Base-by-base conservation (phyloP, 2,329 filamentous ascomycete genomes). In the Pseudocercospora cruenta region DNA sequence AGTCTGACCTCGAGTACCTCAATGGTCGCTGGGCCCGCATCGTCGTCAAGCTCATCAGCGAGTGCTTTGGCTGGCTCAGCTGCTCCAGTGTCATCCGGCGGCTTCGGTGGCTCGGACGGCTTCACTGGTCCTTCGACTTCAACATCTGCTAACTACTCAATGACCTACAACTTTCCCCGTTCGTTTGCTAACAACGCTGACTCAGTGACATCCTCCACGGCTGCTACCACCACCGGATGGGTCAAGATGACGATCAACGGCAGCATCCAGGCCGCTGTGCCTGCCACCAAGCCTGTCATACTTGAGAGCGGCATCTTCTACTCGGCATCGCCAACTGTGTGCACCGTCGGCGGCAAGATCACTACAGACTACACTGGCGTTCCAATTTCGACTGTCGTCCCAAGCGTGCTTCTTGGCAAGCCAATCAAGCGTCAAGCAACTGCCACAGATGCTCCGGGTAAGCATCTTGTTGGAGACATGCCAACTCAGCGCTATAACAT, bases 351-450 rank as follows among this genome's bases (percentile, higher is more conserved):
- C 21, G 47, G 24, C 47, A 19, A 5, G 19, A 51, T 26, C 24
- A 51, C 47, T n/a, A 51, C 47, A 9, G 47, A 51, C 22, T 33
- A 55, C 26, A 55, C 16, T 26, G 51, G 51, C 21, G 22, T n/a
- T 16, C 39, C 57, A 24, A 22, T 28, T n/a, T 43, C 57, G n/a
- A 43, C 31, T 7, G 21, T 59, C 36, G 10, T 43, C 28, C 36
- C 57, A 45, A 28, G 16, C 39, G 16, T 8, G 55, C 24, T 39
- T 22, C 36, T 19, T n/a, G 12, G 7, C 33, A 43, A 59, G 19
- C 26, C 28, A 45, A 33, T 33, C 58, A 60, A 51, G 58, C 58
- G 58, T 51, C 58, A 60, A 39, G 58, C 28, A 21, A 24, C 39
- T 31, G 39, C 24, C 22, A 14, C 24, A 3, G 36, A 33, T 31